Base-by-base conservation (phyloP, 1,284 basidiomycete species). In the Ganoderma leucocontextum region DNA sequence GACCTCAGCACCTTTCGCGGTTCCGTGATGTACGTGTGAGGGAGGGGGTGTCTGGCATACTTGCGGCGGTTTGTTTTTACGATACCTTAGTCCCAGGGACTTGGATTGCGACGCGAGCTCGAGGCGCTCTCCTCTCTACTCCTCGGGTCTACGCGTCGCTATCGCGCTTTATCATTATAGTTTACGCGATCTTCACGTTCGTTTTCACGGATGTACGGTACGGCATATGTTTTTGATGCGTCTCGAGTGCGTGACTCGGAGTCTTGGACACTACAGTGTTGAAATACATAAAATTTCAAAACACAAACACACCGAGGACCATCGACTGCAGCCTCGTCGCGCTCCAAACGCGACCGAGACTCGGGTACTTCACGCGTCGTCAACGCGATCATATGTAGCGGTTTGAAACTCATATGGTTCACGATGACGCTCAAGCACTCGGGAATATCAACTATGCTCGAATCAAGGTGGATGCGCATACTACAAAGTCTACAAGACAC, bases 401-500 rank as follows among this genome's bases (percentile, higher is more conserved):
- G 41, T 42, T 19, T 42, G 9, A 38, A 38, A 19, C 47, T 49
- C 4, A 1, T 42, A 15, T 42, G 13, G 39, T 15, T 19, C 44
- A 8, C 10, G n/a, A 47, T 47, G 12, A 35, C 2, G 35, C 17
- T 10, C 35, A 38, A 58, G 35, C 7, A 36, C 15, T 38, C 55
- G 19, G 12, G 38, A 22, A 5, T 6, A n/a, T 41, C 22, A 15
- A 25, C 55, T 44, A 49, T 1, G 22, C 59, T 61, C 49, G 5
- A 25, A 22, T 22, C 36, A 53, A 35, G 25, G 47, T 66, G 53
- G 38, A 29, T 68, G 60, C 62, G 67, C 65, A 69, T 67, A 62
- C 61, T 70, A 72, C 70, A 70, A 49, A 68, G 66, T 59, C 60
- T 58, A 60, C 62, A 49, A 66, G 38, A 65, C 17, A 44, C 12